These are phyloP conservation scores for Termitomyces sp. DNA, from an alignment of 768 basidiomycete species.

Conservation along the genomic window DNA sequence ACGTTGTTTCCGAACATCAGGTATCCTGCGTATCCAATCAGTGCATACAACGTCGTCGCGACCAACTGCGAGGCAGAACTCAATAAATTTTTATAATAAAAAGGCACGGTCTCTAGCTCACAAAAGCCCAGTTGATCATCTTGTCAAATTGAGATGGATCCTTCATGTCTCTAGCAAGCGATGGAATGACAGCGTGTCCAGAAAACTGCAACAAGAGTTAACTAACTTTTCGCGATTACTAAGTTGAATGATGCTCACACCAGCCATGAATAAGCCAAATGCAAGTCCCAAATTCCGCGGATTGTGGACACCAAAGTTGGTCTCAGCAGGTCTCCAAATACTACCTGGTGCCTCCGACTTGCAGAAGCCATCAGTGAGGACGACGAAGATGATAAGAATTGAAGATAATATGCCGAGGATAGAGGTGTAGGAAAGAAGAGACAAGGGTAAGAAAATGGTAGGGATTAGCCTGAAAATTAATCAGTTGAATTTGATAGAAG, in stretches of 20 bases:
- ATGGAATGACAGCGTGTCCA: constrained; percentile 90
- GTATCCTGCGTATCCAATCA: constrained; percentile 80
- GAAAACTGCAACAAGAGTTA: constrained; percentile 50
- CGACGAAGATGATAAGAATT: constrained; percentile 64
- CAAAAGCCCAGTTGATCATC: constrained; percentile 86
- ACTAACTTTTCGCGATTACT: not conserved
- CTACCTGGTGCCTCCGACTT: constrained; percentile 75
- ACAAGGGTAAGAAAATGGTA: constrained; percentile 80
- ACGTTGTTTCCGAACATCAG: constrained; percentile 84
- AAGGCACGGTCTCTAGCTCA: constrained; percentile 28
- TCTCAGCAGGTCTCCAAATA: constrained; percentile 69
- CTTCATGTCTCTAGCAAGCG: constrained; percentile 83
- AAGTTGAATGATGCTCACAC: constrained; percentile 40
- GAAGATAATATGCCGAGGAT: constrained; percentile 81
- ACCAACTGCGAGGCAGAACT: constrained; percentile 34
- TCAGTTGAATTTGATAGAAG: not conserved
- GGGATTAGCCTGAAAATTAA: constrained; percentile 59
- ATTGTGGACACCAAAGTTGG: constrained; percentile 48
- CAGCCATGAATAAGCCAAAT: constrained; percentile 90
- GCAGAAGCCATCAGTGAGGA: constrained; percentile 77
- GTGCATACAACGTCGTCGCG: constrained; percentile 55
- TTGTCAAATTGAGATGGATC: constrained; percentile 73
- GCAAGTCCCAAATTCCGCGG: constrained; percentile 64
- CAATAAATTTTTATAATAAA: not conserved
- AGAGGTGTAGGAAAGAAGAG: constrained; percentile 83